phyloP scores from a whole-genome alignment of 768 basidiomycete species.

The Rubroboletus pulcherrimus region DNA sequence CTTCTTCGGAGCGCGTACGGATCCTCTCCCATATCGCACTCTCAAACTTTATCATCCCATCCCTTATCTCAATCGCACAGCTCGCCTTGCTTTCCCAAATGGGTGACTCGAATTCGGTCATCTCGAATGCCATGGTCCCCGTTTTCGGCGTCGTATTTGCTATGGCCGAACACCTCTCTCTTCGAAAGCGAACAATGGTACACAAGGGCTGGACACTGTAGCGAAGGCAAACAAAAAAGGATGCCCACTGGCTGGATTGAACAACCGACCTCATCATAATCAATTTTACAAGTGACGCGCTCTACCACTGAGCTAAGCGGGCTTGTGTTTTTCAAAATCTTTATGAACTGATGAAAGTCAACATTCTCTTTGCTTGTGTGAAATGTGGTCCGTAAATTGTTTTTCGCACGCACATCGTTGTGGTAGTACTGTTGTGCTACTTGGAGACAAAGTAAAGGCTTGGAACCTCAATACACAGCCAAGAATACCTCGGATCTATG shows the following conservation, averaged over 20 bases:
- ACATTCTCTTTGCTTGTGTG: background rate
- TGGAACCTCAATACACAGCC: background rate
- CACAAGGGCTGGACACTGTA: background rate
- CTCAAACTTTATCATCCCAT: conserved; percentile 28
- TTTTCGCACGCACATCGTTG: too few species aligned
- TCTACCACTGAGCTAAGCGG: conserved; percentile 33
- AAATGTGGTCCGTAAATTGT: background rate
- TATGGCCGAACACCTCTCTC: background rate
- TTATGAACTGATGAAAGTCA: background rate
- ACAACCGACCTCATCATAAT: conserved; percentile 43
- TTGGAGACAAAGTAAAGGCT: background rate
- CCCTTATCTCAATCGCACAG: conserved; percentile 25
- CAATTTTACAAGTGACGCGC: conserved; percentile 38
- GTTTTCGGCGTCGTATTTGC: conserved; percentile 13
- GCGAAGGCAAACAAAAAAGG: background rate
- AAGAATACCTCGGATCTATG: conserved; percentile 38
- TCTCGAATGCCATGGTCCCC: background rate
- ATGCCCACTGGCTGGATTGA: conserved; percentile 44
- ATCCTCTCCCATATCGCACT: conserved; percentile 24
- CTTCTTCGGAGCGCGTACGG: conserved; percentile 11
- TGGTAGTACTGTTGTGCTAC: background rate
- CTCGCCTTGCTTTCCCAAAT: conserved; percentile 19
- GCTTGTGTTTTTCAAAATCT: background rate
- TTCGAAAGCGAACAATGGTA: background rate
- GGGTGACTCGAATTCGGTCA: background rate